Conservation (phyloP, 495 filamentous ascomycete genomes). For the Tuber aestivum region DNA sequence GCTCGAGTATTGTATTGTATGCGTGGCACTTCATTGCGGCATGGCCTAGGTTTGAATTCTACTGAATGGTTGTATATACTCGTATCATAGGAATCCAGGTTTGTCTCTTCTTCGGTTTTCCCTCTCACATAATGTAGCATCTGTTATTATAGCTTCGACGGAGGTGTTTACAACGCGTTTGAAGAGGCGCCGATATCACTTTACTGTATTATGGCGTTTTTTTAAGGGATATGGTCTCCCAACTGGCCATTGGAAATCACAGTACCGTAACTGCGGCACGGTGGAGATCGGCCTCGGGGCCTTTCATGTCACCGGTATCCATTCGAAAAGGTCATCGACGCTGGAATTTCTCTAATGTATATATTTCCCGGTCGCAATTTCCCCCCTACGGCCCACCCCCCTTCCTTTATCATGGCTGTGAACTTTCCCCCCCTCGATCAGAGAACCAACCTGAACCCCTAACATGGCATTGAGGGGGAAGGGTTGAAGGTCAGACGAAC, state of each 20-base stretch:
- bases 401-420: neutral
- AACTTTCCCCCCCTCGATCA: neutral
- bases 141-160: neutral
- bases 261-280: neutral
- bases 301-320: neutral
- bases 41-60: neutral
- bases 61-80: no score
- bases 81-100: neutral
- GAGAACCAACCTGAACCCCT: neutral
- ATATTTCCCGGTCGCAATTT: neutral
- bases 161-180: neutral
- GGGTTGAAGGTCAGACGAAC: neutral
- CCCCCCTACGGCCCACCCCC: neutral
- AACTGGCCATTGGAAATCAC: neutral
- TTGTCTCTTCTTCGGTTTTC: neutral
- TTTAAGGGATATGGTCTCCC: neutral
- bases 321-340: no score
- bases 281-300: neutral
- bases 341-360: neutral
- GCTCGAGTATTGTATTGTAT: neutral
- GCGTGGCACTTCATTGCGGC: neutral
- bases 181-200: neutral
- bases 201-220: neutral
- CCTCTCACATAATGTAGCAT: neutral
- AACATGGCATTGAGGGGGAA: neutral